phyloP scores from a whole-genome alignment of 768 basidiomycete species.

The Ephemerocybe angulata region DNA sequence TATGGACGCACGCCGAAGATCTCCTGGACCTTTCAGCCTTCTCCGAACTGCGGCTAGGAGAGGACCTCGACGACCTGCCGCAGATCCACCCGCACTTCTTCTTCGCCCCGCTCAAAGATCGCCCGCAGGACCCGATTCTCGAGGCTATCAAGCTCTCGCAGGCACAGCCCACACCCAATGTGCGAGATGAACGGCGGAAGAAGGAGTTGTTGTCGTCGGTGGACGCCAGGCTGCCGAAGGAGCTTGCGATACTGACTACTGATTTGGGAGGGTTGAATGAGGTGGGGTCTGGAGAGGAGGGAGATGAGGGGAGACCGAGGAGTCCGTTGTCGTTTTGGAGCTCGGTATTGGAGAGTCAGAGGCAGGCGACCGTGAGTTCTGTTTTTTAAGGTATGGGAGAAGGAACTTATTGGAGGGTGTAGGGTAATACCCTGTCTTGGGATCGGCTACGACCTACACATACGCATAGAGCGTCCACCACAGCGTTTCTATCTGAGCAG shows the following conservation, averaged over 20 bases:
- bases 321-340: neutral
- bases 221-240: slow-evolving; percentile 21
- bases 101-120: slow-evolving; percentile 62
- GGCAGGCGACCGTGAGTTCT: neutral
- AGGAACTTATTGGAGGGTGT: slow-evolving; percentile 4
- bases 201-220: neutral
- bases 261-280: slow-evolving; percentile 8
- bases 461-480: slow-evolving; percentile 27
- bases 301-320: slow-evolving; percentile 14
- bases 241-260: slow-evolving; percentile 25
- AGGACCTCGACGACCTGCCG: slow-evolving; percentile 27
- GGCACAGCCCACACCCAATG: slow-evolving; percentile 14
- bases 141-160: slow-evolving; percentile 43
- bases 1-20: neutral
- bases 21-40: slow-evolving; percentile 1
- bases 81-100: slow-evolving; percentile 49
- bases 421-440: slow-evolving; percentile 63
- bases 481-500: slow-evolving; percentile 72
- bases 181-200: slow-evolving; percentile 1
- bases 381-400: neutral
- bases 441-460: slow-evolving; percentile 45
- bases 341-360: neutral
- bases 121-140: slow-evolving; percentile 77
- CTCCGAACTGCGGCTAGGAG: slow-evolving; percentile 1
- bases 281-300: slow-evolving; percentile 11